These are phyloP conservation scores for Penicillium thymicola DNA, from an alignment of 2,329 filamentous ascomycete genomes.

Conservation along the genomic window DNA sequence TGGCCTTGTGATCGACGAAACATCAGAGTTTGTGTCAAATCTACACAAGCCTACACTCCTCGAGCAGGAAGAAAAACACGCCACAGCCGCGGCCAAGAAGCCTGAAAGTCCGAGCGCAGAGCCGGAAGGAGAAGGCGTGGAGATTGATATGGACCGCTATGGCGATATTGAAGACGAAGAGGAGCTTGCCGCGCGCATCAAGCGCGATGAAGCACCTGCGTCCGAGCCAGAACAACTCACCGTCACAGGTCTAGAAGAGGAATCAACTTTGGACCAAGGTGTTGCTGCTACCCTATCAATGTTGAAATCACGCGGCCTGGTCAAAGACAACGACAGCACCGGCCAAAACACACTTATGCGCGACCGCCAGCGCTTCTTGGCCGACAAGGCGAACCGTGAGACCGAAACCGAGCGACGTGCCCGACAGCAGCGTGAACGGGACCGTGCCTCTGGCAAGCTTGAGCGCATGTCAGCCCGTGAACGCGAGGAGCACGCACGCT, in stretches of 20 bases:
- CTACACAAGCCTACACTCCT: constrained; percentile 65
- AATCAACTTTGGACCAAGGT: constrained; percentile 73
- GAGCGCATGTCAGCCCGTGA: constrained; percentile 90
- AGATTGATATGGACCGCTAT: constrained; percentile 54
- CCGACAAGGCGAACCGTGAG: constrained; percentile 73
- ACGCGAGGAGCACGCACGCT: constrained; percentile 81
- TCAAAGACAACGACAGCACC: constrained; percentile 62
- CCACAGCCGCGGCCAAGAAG: constrained; percentile 34
- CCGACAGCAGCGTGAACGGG: constrained; percentile 78
- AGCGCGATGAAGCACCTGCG: constrained; percentile 45
- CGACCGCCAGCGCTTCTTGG: constrained; percentile 73
- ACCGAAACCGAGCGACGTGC: constrained; percentile 76
- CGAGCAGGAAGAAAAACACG: constrained; percentile 48
- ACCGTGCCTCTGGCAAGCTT: constrained; percentile 74
- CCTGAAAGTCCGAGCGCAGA: constrained; percentile 9
- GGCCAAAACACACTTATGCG: constrained; percentile 66
- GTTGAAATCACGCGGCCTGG: constrained; percentile 78
- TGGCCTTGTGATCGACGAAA: constrained; percentile 91
- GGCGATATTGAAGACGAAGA: constrained; percentile 51
- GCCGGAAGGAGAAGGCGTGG: constrained; percentile 52
- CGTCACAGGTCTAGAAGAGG: constrained; percentile 75
- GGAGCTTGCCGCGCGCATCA: constrained; percentile 49
- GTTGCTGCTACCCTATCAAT: constrained; percentile 79
- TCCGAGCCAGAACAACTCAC: constrained; percentile 42
- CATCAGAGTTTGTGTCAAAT: constrained; percentile 88